A percentile compares a stretch with the other conserved stretches of the same genome.
Evolutionary conservation across 306 rosid genomes (phyloP).

Genomic region (Fragaria ananassa): DNA sequence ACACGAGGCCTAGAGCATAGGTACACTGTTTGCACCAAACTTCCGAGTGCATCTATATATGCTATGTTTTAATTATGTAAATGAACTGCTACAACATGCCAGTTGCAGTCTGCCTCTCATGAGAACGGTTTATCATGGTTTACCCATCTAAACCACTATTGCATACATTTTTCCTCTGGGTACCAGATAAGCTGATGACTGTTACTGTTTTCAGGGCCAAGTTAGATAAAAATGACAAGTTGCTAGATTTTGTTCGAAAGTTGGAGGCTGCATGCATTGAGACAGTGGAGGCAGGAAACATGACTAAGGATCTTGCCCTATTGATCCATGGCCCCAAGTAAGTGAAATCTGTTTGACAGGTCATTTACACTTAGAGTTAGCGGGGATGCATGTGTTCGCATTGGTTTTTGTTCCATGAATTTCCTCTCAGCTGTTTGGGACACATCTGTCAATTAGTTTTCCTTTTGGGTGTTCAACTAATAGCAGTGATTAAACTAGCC

Average conservation of each 20-base stretch:
- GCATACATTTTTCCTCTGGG: background rate
- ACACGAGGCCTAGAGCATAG: constrained; percentile 92
- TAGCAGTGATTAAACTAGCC: background rate
- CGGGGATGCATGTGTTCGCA: background rate
- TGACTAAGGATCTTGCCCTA: constrained; percentile 98
- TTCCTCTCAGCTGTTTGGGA: background rate
- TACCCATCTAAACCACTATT: background rate
- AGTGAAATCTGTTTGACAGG: constrained; percentile 21
- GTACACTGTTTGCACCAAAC: constrained; percentile 37
- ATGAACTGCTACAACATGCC: background rate
- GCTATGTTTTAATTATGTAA: background rate
- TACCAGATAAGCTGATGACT: constrained; percentile 1
- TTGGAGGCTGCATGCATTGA: constrained; percentile 88
- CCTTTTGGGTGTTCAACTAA: background rate
- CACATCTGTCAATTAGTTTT: background rate
- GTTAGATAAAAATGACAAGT: constrained; percentile 65
- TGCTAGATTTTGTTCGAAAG: constrained; percentile 69
- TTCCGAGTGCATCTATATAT: background rate
- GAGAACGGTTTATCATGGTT: background rate
- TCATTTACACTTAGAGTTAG: background rate
- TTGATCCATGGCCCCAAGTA: constrained; percentile 86
- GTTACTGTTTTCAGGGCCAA: constrained; percentile 55
- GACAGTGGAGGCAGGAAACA: constrained; percentile 85
- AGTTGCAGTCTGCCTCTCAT: background rate
- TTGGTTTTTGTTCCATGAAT: background rate